These are phyloP conservation scores for Vinca minor DNA, from an alignment of 257 asterid genomes.

Conservation along the genomic window DNA sequence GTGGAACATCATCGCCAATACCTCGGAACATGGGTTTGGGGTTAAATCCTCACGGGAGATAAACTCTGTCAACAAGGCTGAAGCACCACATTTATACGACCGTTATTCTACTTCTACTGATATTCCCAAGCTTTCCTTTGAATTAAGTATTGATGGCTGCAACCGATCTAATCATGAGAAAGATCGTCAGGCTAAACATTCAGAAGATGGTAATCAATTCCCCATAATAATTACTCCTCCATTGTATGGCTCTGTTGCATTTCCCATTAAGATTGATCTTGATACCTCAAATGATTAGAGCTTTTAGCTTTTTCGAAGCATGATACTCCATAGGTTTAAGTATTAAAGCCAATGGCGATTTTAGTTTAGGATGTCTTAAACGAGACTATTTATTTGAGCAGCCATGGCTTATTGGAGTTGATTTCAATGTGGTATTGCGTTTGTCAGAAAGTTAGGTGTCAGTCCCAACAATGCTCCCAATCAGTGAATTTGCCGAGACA, in stretches of 20 bases:
- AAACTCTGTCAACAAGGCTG: too few species aligned
- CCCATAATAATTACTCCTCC: neutral
- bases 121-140: neutral
- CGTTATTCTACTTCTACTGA: neutral
- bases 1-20: neutral
- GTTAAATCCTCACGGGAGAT: neutral
- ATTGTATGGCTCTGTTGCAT: neutral
- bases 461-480: too few species aligned
- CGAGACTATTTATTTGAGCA: too few species aligned
- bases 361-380: too few species aligned
- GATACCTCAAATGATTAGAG: neutral
- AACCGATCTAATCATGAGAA: neutral
- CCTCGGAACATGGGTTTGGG: neutral
- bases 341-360: too few species aligned
- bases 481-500: too few species aligned
- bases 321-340: too few species aligned
- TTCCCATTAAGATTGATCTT: neutral
- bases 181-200: too few species aligned
- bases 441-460: too few species aligned
- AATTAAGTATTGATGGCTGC: neutral
- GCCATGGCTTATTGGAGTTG: too few species aligned
- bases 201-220: neutral
- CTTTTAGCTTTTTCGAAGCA: neutral
- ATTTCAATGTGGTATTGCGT: too few species aligned
- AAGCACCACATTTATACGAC: too few species aligned